phyloP scores from a whole-genome alignment of 495 filamentous ascomycete genomes.

The Talaromyces adpressus region DNA sequence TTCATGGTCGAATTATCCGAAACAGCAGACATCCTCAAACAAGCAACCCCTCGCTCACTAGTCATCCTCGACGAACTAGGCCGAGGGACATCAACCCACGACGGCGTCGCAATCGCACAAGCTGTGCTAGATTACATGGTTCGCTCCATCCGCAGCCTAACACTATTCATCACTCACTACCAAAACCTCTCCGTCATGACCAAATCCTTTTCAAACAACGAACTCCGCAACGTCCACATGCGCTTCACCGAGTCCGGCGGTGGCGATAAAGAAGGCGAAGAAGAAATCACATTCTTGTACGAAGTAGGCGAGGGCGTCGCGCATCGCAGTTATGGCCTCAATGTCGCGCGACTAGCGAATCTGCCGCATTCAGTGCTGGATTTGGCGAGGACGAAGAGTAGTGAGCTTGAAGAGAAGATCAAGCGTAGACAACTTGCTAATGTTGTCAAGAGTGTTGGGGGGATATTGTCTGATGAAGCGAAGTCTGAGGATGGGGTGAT shows the following conservation, averaged over 20 bases:
- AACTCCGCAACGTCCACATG: conserved; percentile 76
- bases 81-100: conserved; percentile 86
- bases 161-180: conserved; percentile 96
- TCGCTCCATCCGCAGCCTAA: conserved; percentile 64
- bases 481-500: not conserved
- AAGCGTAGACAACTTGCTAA: conserved; percentile 47
- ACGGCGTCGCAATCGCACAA: conserved; percentile 93
- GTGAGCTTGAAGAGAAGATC: conserved; percentile 70
- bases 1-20: conserved; percentile 98
- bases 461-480: conserved; percentile 21
- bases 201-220: conserved; percentile 50
- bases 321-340: conserved; percentile 88
- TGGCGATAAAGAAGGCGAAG: conserved; percentile 20
- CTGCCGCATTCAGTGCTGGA: conserved; percentile 71
- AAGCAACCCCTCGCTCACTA: conserved; percentile 71
- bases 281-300: conserved; percentile 75
- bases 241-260: conserved; percentile 56
- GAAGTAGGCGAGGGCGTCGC: conserved; percentile 82
- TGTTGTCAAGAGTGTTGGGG: conserved; percentile 37
- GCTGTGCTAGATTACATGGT: conserved; percentile 82
- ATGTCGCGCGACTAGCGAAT: conserved; percentile 83
- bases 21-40: conserved; percentile 82
- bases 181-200: conserved; percentile 72
- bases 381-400: conserved; percentile 69
- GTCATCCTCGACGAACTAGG: conserved; percentile 96